Evolutionary conservation across 495 filamentous ascomycete genomes (phyloP).

Genomic region (Hyaloscypha variabilis): DNA sequence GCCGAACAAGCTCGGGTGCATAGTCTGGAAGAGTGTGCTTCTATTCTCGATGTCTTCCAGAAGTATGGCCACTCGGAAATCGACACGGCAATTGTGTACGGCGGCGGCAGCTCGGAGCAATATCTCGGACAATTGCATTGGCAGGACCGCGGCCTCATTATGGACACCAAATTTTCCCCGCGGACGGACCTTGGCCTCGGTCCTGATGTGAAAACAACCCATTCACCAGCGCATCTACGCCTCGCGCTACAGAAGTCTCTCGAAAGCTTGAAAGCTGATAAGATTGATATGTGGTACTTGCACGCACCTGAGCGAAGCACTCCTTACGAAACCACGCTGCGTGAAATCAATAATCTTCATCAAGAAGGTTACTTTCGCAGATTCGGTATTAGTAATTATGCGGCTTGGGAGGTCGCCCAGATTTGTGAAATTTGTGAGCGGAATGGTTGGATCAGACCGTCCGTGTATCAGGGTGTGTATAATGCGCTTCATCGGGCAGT

Average conservation of each 20-base stretch:
- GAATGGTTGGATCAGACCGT: conserved; percentile 60
- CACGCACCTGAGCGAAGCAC: conserved; percentile 52
- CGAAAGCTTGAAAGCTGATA: conserved; percentile 15
- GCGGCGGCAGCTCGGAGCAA: too few species aligned
- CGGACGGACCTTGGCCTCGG: too few species aligned
- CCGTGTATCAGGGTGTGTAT: conserved; percentile 67
- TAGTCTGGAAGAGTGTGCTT: too few species aligned
- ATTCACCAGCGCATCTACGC: conserved; percentile 38
- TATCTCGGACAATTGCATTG: too few species aligned
- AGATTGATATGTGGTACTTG: conserved; percentile 54
- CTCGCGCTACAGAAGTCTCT: conserved; percentile 38
- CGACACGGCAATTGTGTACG: too few species aligned
- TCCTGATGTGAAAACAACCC: too few species aligned
- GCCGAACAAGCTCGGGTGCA: too few species aligned
- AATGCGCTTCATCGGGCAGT: conserved; percentile 60
- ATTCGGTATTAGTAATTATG: conserved; percentile 55
- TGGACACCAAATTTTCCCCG: too few species aligned
- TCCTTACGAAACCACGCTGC: conserved; percentile 51
- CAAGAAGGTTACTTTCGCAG: conserved; percentile 48
- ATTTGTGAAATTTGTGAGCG: conserved; percentile 49
- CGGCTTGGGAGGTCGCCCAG: conserved; percentile 50
- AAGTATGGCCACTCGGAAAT: too few species aligned
- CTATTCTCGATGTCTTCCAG: too few species aligned
- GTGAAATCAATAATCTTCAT: conserved; percentile 49
- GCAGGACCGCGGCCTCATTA: too few species aligned